Base-by-base conservation (phyloP, 1,284 basidiomycete genomes). In the Trichosporon faecale region DNA sequence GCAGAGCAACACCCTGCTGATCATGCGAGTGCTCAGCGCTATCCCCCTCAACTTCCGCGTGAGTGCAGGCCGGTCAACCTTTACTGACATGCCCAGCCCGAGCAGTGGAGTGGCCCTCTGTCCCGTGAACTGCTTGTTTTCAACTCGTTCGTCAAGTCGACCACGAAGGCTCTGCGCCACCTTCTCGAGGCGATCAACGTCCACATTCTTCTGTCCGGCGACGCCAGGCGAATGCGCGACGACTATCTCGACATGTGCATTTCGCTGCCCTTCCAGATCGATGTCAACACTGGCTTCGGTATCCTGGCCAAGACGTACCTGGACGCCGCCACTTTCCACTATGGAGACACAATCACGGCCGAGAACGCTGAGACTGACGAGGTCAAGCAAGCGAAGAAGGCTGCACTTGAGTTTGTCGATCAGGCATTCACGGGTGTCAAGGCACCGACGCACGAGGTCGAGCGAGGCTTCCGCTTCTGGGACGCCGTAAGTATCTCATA, bases 401-500 rank as follows among this genome's bases (percentile, higher is more conserved):
- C 91, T 84, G 94, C 96, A 29, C 86, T 98, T 37, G 91, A 91
- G 72, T 91, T 97, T 78, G 91, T 96, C 78, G 94, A 97, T 75
- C 92, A 94, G 78, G 95, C 92, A 63, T 99, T 99, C 87, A 82
- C 83, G 2, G 95, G 94, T 25, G 92, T 99, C 76, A 96, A 94
- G 86, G 85, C 84, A 72, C 93, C 96, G 7, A 89, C 90, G 82
- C 85, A 85, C 68, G 96, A 99, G 86, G 91, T 99, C 65, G 93
- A 95, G 81, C 86, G 97, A 68, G 95, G 95, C 4, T 98, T 99
- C 86, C 87, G 97, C 76, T 99, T 99, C 86, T 99, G 97, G 96
- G 92, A 96, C 80, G 88, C 95, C 82, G 94, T 96, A 81, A 86
- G 93, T 89, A 1, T 52, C 14, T 16, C 3, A 1, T 52, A 18